Conservation (phyloP, 2,329 filamentous ascomycete species). For the Elsinoe batatas region DNA sequence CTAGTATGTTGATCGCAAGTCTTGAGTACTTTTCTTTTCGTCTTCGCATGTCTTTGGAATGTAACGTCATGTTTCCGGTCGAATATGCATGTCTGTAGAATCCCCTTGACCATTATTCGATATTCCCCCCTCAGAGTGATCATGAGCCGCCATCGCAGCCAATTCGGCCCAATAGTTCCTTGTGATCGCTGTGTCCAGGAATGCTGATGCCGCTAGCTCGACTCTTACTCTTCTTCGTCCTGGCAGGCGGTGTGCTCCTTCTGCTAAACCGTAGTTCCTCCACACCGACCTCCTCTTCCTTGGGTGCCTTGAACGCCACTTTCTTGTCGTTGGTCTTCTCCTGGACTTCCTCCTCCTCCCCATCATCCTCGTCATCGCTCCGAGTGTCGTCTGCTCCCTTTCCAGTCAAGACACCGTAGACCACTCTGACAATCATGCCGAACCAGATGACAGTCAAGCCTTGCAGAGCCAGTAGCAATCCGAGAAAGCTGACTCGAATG, state of each 20-base stretch:
- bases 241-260: conserved; percentile 24
- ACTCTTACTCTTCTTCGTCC: conserved; percentile 42
- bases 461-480: conserved; percentile 68
- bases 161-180: conserved; percentile 71
- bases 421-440: conserved; percentile 74
- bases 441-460: conserved; percentile 80
- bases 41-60: neutral
- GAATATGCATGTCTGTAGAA: neutral
- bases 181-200: conserved; percentile 62
- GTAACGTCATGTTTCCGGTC: neutral
- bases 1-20: neutral
- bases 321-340: conserved; percentile 20
- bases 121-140: neutral
- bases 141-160: conserved; percentile 57
- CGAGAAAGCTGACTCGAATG: conserved; percentile 68
- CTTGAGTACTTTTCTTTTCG: neutral
- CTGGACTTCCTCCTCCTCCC: conserved; percentile 44
- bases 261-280: conserved; percentile 58
- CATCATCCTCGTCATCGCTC: conserved; percentile 74
- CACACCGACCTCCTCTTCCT: conserved; percentile 65
- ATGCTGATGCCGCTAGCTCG: conserved; percentile 47
- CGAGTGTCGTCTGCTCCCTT: conserved; percentile 72
- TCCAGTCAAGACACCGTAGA: conserved; percentile 67
- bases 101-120: neutral
- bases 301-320: conserved; percentile 18